phyloP scores from a whole-genome alignment of 192 early-diverging fungal genomes.

The Backusella liffmaniae region DNA sequence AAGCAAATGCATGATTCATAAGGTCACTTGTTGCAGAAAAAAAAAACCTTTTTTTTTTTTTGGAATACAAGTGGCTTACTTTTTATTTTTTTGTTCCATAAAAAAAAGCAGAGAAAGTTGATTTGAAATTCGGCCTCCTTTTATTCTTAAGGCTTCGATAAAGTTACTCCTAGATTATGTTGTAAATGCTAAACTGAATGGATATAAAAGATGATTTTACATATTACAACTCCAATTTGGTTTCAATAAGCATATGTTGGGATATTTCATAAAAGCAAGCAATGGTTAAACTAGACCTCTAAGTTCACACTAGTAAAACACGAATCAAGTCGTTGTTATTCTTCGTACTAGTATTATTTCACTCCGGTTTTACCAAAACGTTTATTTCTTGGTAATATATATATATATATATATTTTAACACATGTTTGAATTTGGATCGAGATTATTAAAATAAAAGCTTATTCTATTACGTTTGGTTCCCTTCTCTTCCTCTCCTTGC shows the following conservation, averaged over 20 bases:
- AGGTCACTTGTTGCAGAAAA: neutral
- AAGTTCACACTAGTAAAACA: neutral
- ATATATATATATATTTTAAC: too few species aligned
- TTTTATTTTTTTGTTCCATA: neutral
- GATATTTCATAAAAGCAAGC: neutral
- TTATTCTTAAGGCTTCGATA: neutral
- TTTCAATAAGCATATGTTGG: neutral
- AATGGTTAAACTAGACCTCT: too few species aligned
- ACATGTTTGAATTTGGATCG: neutral
- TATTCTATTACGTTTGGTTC: neutral
- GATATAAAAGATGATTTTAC: neutral
- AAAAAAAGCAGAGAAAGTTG: neutral
- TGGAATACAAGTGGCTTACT: neutral
- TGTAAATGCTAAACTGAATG: neutral
- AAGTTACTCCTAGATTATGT: neutral
- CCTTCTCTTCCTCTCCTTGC: neutral
- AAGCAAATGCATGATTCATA: neutral
- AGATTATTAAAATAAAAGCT: neutral
- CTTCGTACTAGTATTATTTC: neutral
- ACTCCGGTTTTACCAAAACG: neutral
- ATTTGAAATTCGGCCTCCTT: neutral
- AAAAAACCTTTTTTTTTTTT: neutral
- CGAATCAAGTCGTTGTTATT: neutral
- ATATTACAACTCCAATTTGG: neutral
- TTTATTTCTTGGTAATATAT: neutral